These are phyloP conservation scores for Plantago rigida DNA, from an alignment of 305 asterid species.

Conservation along the genomic window DNA sequence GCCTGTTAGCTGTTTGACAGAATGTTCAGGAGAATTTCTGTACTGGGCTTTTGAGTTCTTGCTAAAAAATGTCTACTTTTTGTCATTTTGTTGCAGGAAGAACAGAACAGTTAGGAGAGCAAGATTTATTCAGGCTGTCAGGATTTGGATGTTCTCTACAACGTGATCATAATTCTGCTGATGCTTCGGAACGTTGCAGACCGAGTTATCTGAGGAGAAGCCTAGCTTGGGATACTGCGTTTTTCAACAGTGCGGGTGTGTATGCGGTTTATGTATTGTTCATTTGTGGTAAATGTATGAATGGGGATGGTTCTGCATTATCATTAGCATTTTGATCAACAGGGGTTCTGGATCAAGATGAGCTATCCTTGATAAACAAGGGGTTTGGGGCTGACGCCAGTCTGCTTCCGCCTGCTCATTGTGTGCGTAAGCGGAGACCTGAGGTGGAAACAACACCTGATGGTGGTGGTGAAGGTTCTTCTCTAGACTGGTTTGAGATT, in stretches of 20 bases:
- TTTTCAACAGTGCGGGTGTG: slow-evolving; percentile 48
- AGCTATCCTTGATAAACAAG: slow-evolving; percentile 42
- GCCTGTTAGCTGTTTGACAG: no score
- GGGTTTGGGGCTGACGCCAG: slow-evolving; percentile 30
- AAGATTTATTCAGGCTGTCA: slow-evolving; percentile 22
- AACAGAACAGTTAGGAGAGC: slow-evolving; percentile 19
- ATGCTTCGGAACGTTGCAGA: slow-evolving; percentile 26
- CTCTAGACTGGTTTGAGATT: slow-evolving; percentile 25
- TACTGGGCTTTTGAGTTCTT: no score
- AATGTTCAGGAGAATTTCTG: no score
- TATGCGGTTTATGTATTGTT: neutral
- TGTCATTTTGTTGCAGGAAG: slow-evolving; percentile 22
- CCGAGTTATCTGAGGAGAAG: slow-evolving; percentile 56
- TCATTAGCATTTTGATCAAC: slow-evolving; percentile 3
- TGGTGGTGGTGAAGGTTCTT: neutral
- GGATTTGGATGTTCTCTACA: slow-evolving; percentile 20
- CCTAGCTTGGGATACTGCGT: slow-evolving; percentile 69
- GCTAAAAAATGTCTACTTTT: neutral
- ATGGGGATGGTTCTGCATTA: neutral
- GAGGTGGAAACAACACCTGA: slow-evolving; percentile 19
- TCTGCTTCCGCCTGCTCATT: slow-evolving; percentile 24
- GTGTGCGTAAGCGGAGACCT: slow-evolving; percentile 26
- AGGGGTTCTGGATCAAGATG: slow-evolving; percentile 64
- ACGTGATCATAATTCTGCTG: slow-evolving; percentile 15
- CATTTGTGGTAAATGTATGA: no score